phyloP scores from a whole-genome alignment of 345 rosid species.

The Eucalyptus decipiens region DNA sequence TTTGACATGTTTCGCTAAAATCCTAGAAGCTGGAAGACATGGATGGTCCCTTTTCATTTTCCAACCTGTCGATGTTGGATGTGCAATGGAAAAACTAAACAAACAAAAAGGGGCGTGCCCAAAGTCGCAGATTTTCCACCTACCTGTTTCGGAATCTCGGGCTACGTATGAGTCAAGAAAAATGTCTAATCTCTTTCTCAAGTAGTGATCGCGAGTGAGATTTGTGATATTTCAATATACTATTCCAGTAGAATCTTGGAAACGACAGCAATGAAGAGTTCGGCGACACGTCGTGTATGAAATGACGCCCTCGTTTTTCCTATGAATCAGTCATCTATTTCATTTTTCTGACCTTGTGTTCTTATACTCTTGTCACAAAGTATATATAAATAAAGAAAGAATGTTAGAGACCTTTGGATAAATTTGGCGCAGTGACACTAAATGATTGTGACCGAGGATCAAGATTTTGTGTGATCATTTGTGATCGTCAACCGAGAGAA shows the following conservation, averaged over 20 bases:
- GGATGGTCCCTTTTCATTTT: background rate
- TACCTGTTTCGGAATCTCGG: background rate
- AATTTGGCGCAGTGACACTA: rapidly evolving
- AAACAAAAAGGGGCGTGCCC: background rate
- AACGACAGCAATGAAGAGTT: background rate
- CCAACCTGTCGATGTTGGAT: background rate
- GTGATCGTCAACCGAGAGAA: background rate
- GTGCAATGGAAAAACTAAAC: background rate
- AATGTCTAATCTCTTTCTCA: background rate
- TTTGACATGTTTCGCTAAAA: background rate
- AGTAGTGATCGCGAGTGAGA: background rate
- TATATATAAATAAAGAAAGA: background rate
- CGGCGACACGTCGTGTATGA: background rate
- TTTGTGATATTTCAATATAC: background rate
- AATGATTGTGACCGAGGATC: background rate
- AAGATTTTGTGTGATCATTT: background rate
- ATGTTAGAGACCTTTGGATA: background rate
- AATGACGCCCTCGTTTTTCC: background rate
- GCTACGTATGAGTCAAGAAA: background rate
- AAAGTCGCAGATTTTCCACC: background rate
- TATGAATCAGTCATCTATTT: background rate
- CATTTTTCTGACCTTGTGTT: background rate
- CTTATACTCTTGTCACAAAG: background rate
- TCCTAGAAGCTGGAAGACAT: background rate
- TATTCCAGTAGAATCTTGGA: background rate